Evolutionary conservation across 2,329 filamentous ascomycete genomes (phyloP), one percentile per base, ranked within the genome.

Genomic region (Westerdykella sp.): DNA sequence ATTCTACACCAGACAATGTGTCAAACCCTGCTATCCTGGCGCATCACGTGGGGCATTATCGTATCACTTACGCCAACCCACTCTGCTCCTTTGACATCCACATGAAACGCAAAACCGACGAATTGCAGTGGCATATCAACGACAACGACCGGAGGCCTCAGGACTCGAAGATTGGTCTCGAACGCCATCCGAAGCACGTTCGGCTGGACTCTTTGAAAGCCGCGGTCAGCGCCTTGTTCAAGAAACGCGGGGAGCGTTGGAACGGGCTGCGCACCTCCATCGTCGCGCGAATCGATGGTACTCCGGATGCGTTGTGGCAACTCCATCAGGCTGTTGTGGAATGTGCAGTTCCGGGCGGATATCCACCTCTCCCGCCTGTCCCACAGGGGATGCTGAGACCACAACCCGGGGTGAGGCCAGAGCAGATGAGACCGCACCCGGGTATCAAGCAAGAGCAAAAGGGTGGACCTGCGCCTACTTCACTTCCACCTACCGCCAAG

Each of bases 41-140:
- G 5, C 66, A 67, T 34, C 49, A 54, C 12, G 44, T 67, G 6
- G 56, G 63, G 25, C 61, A 59, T 39, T 72, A 69, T 50, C 61
- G 62, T 15, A 36, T 74, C 15, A 53, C 53, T 2, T 74, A 73
- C 49, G 51, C 54, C 5, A 63, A 68, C 18, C 71, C 71, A 2
- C 51, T 59, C 16, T 70, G 53, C 44, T 62, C 54, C 5, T 71
- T 74, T 45, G 62, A 67, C 22, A 52, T 73, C 22, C 53, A 56
- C 4, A 50, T 63, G 2, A 53, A 55, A n/a, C 44, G 47, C 18
- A 66, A 62, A 43, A 47, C 62, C 32, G 63, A 67, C 34, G 48
- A 51, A 7, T 47, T 61, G 15, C 50, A 53, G 16, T 72, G 70
- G 69, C 54, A 65, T 18, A 49, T 72, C 30, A 57, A 65, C 39